Evolutionary conservation across 2,329 filamentous ascomycete genomes (phyloP), one percentile per base, ranked within the genome.

Genomic region (Xylaria sp.): DNA sequence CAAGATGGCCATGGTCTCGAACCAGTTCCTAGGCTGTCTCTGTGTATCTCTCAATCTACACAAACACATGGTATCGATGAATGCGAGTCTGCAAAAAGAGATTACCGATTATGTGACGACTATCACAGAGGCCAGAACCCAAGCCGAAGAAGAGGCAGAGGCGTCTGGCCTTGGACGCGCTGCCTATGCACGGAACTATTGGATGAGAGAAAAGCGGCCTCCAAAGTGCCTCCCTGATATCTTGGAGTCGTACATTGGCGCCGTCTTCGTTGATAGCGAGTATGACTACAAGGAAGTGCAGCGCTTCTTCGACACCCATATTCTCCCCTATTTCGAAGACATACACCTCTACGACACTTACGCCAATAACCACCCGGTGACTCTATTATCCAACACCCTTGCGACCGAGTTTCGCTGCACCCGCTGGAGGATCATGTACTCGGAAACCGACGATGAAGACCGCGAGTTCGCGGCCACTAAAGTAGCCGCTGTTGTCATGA

Each of bases 1-100:
- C 84, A 98, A 98, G 81, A 97, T 96, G 90, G 93, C 94, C n/a
- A 97, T 99, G 92, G 94, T 96, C 0, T 96, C 93, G 60, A 99
- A 99, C 81, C 94, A 94, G 67, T 99, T 98, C 75, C 85, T 97
- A 1, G 93, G 92, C 1, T 92, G 90, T 20, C 83, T 98, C 2
- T 91, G 91, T 66, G 92, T 96, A 2, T 86, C 88, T 54, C 85
- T 98, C 0, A 90, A 87, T 0, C 90, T 98, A 62, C 89, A 97
- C 75, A 87, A 83, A 55, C 90, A 95, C 75, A 80, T 98, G 17
- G 86, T 88, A 0, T 80, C 84, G 5, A 83, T 91, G 9, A 82
- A 81, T 2, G 72, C 79, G 0, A 72, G 73, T 0, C 73, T 86
- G 38, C 78, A 84, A 38, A 79, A 77, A 20, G 80, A 84, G 50